phyloP scores from a whole-genome alignment of 768 basidiomycete genomes.

The Erythrobasidium yunnanense region DNA sequence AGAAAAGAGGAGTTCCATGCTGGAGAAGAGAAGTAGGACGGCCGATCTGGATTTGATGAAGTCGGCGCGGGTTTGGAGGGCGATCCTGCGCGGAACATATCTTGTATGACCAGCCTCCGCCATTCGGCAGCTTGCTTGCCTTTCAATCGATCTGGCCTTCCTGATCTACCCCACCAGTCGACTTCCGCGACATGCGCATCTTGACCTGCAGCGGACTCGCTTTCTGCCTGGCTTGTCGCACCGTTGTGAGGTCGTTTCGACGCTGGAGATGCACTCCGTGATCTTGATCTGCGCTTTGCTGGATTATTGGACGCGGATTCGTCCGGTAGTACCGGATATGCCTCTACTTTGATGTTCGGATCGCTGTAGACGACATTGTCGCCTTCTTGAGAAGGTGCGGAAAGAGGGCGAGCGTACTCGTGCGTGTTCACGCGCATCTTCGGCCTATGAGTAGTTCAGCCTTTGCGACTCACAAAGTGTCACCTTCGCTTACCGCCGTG shows the following conservation, averaged over 20 bases:
- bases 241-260: not conserved
- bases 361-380: not conserved
- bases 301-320: not conserved
- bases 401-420: not conserved
- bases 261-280: not conserved
- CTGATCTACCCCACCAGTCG: not conserved
- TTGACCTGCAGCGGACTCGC: not conserved
- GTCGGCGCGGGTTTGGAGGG: too few species aligned
- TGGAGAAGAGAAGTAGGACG: conserved; percentile 28
- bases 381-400: too few species aligned
- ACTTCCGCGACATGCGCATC: not conserved
- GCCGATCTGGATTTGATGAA: too few species aligned
- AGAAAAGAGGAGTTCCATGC: conserved; percentile 25
- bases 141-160: not conserved
- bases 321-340: conserved; percentile 12
- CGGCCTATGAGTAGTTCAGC: conserved; percentile 2
- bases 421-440: not conserved
- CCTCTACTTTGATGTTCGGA: not conserved
- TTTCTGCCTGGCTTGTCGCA: not conserved
- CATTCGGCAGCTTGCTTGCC: not conserved
- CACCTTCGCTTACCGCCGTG: not conserved
- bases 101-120: not conserved
- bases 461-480: conserved; percentile 2
- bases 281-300: not conserved
- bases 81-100: conserved; percentile 8